These are phyloP conservation scores for Fusarium duplospermum DNA, from an alignment of 2,329 filamentous ascomycete species.

Conservation along the genomic window DNA sequence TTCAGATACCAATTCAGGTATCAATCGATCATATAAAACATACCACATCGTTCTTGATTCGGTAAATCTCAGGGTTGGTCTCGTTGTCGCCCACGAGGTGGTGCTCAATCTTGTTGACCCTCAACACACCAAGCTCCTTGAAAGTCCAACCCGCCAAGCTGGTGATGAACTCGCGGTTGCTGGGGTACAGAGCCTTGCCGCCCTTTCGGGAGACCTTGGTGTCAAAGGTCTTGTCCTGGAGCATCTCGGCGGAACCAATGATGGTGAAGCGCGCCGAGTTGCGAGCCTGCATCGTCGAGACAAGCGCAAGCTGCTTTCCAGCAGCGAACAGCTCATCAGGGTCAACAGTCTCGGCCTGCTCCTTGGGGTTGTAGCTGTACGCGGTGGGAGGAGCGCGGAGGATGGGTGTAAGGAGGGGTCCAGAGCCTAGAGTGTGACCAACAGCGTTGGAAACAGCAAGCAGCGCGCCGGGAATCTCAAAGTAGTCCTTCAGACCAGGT, in stretches of 20 bases:
- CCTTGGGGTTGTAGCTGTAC: constrained; percentile 95
- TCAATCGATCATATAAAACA: constrained; percentile 48
- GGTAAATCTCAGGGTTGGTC: constrained; percentile 88
- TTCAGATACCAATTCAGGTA: neutral
- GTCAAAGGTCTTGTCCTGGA: constrained; percentile 90
- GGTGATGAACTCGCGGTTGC: constrained; percentile 87
- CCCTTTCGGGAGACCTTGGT: constrained; percentile 76
- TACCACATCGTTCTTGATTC: constrained; percentile 97
- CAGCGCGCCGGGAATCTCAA: constrained; percentile 65
- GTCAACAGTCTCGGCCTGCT: constrained; percentile 74
- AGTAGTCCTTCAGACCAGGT: constrained; percentile 80
- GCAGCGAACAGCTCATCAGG: constrained; percentile 85
- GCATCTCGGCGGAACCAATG: constrained; percentile 85
- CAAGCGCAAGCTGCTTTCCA: constrained; percentile 83
- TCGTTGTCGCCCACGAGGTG: constrained; percentile 67
- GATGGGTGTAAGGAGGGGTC: constrained; percentile 82
- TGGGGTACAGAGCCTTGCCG: constrained; percentile 68
- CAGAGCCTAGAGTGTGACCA: constrained; percentile 83
- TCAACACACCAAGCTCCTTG: constrained; percentile 90
- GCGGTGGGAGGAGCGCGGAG: constrained; percentile 85
- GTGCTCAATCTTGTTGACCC: constrained; percentile 86
- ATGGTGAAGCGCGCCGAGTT: constrained; percentile 93
- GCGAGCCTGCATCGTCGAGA: constrained; percentile 89
- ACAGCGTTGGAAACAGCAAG: constrained; percentile 86
- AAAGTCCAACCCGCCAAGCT: constrained; percentile 95